phyloP scores from a whole-genome alignment of 768 basidiomycete genomes.

The Chalciporus piperatus region DNA sequence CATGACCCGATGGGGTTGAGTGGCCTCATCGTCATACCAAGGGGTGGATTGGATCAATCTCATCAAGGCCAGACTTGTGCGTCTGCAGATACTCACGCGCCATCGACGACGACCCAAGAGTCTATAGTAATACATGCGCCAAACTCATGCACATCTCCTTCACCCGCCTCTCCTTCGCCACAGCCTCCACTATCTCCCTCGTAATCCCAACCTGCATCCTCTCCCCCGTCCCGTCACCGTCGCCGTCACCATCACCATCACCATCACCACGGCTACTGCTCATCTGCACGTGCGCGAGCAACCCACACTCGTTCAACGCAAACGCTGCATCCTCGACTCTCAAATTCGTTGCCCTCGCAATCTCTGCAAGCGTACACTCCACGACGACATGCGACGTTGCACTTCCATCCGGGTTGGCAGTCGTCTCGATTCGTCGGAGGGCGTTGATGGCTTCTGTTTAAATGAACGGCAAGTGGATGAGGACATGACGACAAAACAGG shows the following conservation, averaged over 20 bases:
- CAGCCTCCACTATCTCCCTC: constrained; percentile 62
- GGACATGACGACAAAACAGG: background rate
- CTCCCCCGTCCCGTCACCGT: constrained; percentile 29
- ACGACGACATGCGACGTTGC: constrained; percentile 68
- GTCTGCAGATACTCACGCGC: no score
- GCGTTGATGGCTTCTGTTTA: constrained; percentile 51
- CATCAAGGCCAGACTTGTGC: no score
- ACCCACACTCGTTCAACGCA: constrained; percentile 83
- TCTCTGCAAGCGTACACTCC: constrained; percentile 68
- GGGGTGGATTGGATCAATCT: no score
- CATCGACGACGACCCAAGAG: no score
- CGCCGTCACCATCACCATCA: background rate
- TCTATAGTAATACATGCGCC: constrained; percentile 50
- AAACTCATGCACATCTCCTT: constrained; percentile 68
- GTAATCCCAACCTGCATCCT: constrained; percentile 49
- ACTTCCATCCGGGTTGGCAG: constrained; percentile 60
- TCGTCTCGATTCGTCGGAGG: constrained; percentile 57
- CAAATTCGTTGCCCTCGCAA: constrained; percentile 78
- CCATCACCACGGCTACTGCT: constrained; percentile 4
- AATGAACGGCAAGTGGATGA: background rate
- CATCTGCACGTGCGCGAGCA: constrained; percentile 50
- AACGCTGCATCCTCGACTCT: constrained; percentile 85
- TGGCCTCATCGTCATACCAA: no score
- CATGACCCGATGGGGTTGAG: no score
- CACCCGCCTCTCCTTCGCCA: constrained; percentile 66